Percentiles rank a stretch among this genome's conserved stretches.
Conservation (phyloP, 768 basidiomycete species). For the Gloeophyllum trabeum region DNA sequence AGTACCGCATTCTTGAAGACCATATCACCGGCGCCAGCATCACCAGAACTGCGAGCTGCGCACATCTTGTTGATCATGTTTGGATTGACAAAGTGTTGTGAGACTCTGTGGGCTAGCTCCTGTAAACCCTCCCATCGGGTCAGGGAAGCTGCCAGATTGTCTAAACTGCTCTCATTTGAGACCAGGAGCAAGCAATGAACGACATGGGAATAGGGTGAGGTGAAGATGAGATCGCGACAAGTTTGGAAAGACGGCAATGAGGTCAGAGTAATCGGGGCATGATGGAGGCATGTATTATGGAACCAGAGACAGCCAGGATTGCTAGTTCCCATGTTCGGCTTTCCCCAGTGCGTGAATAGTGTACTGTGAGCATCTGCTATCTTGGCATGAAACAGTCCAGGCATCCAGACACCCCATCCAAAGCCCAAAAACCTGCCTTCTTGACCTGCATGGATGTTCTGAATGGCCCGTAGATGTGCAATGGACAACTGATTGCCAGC, state of each 20-base stretch:
- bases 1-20: slow-evolving; percentile 11
- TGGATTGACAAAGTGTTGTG: too few species aligned
- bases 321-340: slow-evolving; percentile 13
- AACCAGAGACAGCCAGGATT: slow-evolving; percentile 23
- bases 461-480: slow-evolving; percentile 19
- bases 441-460: slow-evolving; percentile 19
- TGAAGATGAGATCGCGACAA: slow-evolving; percentile 24
- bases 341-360: slow-evolving; percentile 21
- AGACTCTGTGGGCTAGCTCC: not conserved
- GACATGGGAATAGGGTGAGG: slow-evolving; percentile 21
- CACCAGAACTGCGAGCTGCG: too few species aligned
- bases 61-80: too few species aligned
- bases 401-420: slow-evolving; percentile 14
- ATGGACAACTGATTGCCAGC: slow-evolving; percentile 26
- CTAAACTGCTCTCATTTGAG: slow-evolving; percentile 1
- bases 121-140: too few species aligned
- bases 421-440: slow-evolving; percentile 15
- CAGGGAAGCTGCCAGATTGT: too few species aligned
- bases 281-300: slow-evolving; percentile 22
- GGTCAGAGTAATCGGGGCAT: slow-evolving; percentile 22
- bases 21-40: slow-evolving; percentile 5
- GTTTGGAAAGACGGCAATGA: slow-evolving; percentile 22
- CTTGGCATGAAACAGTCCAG: slow-evolving; percentile 27
- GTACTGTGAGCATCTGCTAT: slow-evolving; percentile 20
- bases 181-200: slow-evolving; percentile 22